Percentiles rank a stretch among this genome's conserved stretches.
Conservation (phyloP, 1,284 basidiomycete species). For the Dichomitus squalens region DNA sequence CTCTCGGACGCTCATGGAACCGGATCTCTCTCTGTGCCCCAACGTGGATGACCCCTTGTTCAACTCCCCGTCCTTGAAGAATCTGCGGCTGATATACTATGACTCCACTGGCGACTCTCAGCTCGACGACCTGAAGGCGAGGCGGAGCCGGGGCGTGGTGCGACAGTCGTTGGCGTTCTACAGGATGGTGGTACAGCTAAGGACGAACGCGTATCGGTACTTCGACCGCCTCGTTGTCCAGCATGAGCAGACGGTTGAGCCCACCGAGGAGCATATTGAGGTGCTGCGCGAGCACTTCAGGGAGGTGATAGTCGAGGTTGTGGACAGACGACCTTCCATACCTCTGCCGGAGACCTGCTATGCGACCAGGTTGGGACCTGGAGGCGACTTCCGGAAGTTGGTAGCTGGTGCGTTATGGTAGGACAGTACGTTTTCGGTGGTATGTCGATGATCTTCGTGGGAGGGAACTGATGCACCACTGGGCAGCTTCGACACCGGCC, state of each 20-base stretch:
- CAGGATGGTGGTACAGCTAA: neutral
- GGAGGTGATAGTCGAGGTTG: neutral
- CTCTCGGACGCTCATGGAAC: neutral
- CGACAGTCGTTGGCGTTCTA: neutral
- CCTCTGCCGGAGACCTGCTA: neutral
- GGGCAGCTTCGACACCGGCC: too few relatives aligned
- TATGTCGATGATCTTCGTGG: too few relatives aligned
- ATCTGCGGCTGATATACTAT: neutral
- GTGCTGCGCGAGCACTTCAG: neutral
- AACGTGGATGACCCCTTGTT: neutral
- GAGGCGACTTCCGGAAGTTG: neutral
- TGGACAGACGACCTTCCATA: neutral
- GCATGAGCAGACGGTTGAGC: neutral
- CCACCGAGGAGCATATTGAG: neutral
- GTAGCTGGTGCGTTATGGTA: slow-evolving; percentile 1
- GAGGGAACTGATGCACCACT: too few relatives aligned
- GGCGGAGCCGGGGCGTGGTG: neutral
- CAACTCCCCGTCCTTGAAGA: neutral
- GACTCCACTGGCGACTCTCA: neutral
- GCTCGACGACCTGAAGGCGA: neutral
- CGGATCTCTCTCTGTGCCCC: neutral
- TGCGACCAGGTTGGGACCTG: neutral
- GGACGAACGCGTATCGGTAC: neutral
- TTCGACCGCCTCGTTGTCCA: neutral
- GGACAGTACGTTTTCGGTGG: too few relatives aligned